Evolutionary conservation across 73 alveolate genomes (phyloP), one percentile per base, ranked within the genome.

Genomic region (Paramecium biaurelia): DNA sequence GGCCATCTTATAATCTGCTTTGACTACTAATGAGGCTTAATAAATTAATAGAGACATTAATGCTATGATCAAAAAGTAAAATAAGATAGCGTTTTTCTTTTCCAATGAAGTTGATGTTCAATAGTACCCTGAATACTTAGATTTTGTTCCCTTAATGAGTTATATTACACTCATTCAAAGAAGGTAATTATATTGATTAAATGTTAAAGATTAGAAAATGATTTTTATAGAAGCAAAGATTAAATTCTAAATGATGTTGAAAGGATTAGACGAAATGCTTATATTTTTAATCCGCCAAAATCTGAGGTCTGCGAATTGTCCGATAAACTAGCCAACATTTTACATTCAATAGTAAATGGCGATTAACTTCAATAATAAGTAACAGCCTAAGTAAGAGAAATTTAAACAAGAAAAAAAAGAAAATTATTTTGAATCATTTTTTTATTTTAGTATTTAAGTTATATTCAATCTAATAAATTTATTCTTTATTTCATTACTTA

Each of bases 251-350:
- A 79, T 79, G 90, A 79, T 79, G 74, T 79, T 14, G 45, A 43
- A 47, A 79, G 90, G 47, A 79, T 79, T 20, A 79, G 74, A n/a
- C 11, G 24, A 20, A 79, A 79, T 43, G 90, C 90, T 21, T 79
- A 43, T 79, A 30, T 79, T 4, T 79, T 79, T 79, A 79, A 79
- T 79, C 76, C 90, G 0, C 90, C 90, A 12, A 26, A 79, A 79
- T 79, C 90, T 20, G 90, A 79, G 10, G 90, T 79, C 14, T 42
- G 90, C 20, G 42, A 30, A 8, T 47, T 79, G 18, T 43, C 74
- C 2, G 90, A 79, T 30, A 43, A 79, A 43, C 10, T 79, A n/a
- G 56, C 32, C n/a, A 34, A 34, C 10, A 9, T 72, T 0, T 37
- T 72, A n/a, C 45, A 30, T 37, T 32, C 53, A 15, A 72, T 72